A percentile compares a stretch with the other conserved stretches of the same genome.
phyloP scores from a whole-genome alignment of 768 basidiomycete species.

The Mycena alexandri region DNA sequence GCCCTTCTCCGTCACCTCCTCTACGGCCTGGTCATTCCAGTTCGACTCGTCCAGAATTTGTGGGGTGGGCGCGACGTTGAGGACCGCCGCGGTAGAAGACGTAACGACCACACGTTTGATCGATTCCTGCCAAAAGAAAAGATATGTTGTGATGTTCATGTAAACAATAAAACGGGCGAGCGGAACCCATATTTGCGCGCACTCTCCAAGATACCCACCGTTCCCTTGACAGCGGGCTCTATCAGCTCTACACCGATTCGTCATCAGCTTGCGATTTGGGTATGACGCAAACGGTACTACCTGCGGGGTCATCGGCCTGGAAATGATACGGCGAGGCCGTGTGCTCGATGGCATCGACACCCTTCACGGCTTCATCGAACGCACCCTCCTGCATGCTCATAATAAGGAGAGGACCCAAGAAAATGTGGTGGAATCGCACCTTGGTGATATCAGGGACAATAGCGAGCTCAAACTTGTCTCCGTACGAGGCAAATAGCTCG shows the following conservation, averaged over 20 bases:
- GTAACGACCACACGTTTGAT: slow-evolving; percentile 80
- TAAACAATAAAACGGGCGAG: background rate
- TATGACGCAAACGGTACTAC: no score
- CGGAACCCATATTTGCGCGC: slow-evolving; percentile 45
- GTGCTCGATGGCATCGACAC: slow-evolving; percentile 78
- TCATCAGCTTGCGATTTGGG: no score
- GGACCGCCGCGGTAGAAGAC: slow-evolving; percentile 68
- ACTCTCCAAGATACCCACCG: slow-evolving; percentile 53
- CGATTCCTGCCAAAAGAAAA: slow-evolving; percentile 44
- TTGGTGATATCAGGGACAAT: slow-evolving; percentile 77
- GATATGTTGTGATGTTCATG: background rate
- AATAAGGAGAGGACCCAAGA: background rate
- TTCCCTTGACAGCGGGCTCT: slow-evolving; percentile 56
- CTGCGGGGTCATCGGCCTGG: slow-evolving; percentile 56
- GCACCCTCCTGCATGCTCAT: slow-evolving; percentile 63
- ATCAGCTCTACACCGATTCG: no score
- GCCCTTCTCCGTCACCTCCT: slow-evolving; percentile 63
- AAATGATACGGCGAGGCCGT: slow-evolving; percentile 73
- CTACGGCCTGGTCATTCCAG: slow-evolving; percentile 70
- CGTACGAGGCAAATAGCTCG: slow-evolving; percentile 64
- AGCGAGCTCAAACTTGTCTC: slow-evolving; percentile 71
- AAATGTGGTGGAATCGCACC: slow-evolving; percentile 36
- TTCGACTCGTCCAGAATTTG: slow-evolving; percentile 60
- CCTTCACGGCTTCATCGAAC: slow-evolving; percentile 85
- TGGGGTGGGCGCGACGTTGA: slow-evolving; percentile 42